phyloP scores from a whole-genome alignment of 345 rosid species.

The Lagerstroemia speciosa region DNA sequence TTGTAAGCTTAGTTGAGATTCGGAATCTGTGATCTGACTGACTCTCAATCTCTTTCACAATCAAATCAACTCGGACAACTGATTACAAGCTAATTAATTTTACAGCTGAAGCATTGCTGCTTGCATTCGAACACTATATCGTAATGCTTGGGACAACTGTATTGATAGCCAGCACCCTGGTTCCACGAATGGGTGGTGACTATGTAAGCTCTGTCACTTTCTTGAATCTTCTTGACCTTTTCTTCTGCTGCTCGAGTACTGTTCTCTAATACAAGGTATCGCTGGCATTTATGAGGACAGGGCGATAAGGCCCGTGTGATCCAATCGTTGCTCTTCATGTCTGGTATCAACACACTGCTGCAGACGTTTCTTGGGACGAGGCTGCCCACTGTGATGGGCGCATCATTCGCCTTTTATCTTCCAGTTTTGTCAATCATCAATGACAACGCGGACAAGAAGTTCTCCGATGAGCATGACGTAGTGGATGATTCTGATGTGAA shows the following conservation, averaged over 20 bases:
- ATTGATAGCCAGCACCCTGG: slow-evolving; percentile 53
- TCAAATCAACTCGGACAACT: background rate
- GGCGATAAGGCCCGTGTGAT: slow-evolving; percentile 88
- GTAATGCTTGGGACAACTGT: slow-evolving; percentile 89
- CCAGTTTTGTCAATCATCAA: slow-evolving; percentile 74
- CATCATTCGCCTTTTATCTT: slow-evolving; percentile 61
- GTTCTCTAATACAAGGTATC: background rate
- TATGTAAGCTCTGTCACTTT: slow-evolving; percentile 42
- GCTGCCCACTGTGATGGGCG: slow-evolving; percentile 95
- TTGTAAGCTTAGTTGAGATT: background rate
- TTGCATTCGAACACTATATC: slow-evolving; percentile 91
- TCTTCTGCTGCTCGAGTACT: background rate
- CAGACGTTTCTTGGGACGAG: slow-evolving; percentile 82
- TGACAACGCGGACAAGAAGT: slow-evolving; percentile 44
- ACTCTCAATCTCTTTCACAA: background rate
- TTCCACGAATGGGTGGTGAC: slow-evolving; percentile 78
- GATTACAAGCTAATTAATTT: slow-evolving; percentile 8
- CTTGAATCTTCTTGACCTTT: background rate
- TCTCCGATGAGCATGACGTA: slow-evolving; percentile 55
- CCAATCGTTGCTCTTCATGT: slow-evolving; percentile 74
- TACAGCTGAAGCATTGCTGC: slow-evolving; percentile 56
- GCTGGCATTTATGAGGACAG: slow-evolving; percentile 26
- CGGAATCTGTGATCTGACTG: background rate
- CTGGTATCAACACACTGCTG: slow-evolving; percentile 81
- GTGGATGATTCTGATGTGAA: background rate